Conservation (phyloP, 2,329 filamentous ascomycete species). For the Colletotrichum sp. region DNA sequence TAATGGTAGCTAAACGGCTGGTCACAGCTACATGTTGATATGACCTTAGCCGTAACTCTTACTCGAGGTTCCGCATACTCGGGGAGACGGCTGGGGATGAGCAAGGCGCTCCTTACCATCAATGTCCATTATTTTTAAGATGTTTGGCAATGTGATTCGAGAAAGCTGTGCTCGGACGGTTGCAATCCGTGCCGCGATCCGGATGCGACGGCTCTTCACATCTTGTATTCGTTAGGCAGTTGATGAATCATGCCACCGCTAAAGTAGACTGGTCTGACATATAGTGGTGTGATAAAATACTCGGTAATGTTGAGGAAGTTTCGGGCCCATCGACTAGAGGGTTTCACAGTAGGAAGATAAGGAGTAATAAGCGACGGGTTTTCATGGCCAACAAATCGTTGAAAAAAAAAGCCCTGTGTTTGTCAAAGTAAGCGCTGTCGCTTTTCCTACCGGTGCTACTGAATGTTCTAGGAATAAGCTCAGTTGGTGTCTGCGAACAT, state of each 20-base stretch:
- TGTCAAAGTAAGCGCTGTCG: background rate
- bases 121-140: background rate
- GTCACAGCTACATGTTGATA: background rate
- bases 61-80: background rate
- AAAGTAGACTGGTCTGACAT: background rate
- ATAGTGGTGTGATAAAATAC: background rate
- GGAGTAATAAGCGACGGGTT: no score
- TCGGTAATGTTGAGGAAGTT: background rate
- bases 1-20: background rate
- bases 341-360: no score
- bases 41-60: background rate
- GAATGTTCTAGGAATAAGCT: background rate
- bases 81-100: background rate
- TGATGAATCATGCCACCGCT: background rate
- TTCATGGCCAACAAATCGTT: no score
- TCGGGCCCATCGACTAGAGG: no score
- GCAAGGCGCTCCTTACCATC: background rate
- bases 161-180: background rate
- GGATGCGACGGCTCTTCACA: background rate
- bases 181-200: background rate
- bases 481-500: background rate
- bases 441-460: background rate
- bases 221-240: background rate
- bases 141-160: background rate
- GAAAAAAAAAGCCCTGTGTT: background rate